Evolutionary conservation across 139 green algal species (phyloP).

Genomic region (Chlorella sp.): DNA sequence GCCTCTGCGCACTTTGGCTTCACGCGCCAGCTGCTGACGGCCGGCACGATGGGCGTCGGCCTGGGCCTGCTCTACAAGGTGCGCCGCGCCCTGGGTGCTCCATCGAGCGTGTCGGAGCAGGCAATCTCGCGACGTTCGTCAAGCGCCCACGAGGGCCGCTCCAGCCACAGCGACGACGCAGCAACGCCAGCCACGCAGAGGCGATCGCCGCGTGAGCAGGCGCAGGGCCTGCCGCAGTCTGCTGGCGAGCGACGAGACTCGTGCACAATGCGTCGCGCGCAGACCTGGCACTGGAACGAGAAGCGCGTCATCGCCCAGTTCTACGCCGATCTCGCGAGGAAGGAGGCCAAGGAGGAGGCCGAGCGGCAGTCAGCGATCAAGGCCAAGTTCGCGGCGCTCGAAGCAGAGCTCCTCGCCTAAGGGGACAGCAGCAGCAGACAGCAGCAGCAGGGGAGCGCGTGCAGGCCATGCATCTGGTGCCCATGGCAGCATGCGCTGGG

Average conservation of each 20-base stretch:
- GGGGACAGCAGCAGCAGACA: not conserved
- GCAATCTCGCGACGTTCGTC: no score
- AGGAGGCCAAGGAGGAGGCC: constrained; percentile 30
- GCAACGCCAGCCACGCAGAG: no score
- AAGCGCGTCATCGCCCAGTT: constrained; percentile 50
- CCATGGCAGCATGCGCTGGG: no score
- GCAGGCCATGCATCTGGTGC: not conserved
- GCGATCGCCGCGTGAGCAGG: no score
- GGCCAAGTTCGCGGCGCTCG: constrained; percentile 20
- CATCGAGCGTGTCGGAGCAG: no score
- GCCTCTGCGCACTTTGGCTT: constrained; percentile 39
- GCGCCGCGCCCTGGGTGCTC: no score
- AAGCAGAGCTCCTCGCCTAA: not conserved
- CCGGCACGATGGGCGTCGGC: constrained; percentile 18
- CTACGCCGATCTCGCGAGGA: constrained; percentile 37
- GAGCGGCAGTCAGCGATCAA: constrained; percentile 15
- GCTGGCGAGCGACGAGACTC: no score
- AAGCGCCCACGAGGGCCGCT: no score
- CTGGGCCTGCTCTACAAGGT: constrained; percentile 37
- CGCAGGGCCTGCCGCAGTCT: no score
- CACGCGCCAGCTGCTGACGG: constrained; percentile 12
- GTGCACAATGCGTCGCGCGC: no score
- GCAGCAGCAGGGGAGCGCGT: not conserved
- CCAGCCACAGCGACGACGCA: no score
- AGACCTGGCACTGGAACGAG: constrained; percentile 58